Percentiles rank a stretch among this genome's conserved stretches.
Conservation (phyloP, 2,329 filamentous ascomycete genomes). For the Aspergillus sp. region DNA sequence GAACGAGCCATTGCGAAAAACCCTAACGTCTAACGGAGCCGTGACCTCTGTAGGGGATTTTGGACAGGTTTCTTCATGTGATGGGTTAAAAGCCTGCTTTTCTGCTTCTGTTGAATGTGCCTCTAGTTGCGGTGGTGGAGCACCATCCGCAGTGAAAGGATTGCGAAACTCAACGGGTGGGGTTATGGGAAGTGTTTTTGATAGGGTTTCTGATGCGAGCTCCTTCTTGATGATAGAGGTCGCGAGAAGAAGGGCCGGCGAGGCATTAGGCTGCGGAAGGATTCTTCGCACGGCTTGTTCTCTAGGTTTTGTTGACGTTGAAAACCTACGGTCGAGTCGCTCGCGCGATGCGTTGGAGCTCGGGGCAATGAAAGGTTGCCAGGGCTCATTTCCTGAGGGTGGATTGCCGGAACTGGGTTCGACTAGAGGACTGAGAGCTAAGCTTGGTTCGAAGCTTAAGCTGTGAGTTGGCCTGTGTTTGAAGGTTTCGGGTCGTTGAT, state of each 20-base stretch:
- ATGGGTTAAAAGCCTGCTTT: slow-evolving; percentile 15
- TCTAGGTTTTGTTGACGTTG: slow-evolving; percentile 36
- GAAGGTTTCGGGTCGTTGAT: slow-evolving; percentile 59
- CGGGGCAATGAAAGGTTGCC: slow-evolving; percentile 42
- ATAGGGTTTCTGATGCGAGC: slow-evolving; percentile 22
- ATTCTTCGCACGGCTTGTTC: slow-evolving; percentile 43
- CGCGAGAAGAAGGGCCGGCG: slow-evolving; percentile 52
- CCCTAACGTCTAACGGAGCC: slow-evolving; percentile 29
- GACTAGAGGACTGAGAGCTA: slow-evolving; percentile 12
- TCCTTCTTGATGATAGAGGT: slow-evolving; percentile 32
- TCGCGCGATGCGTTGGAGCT: slow-evolving; percentile 25
- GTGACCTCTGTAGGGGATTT: slow-evolving; percentile 21
- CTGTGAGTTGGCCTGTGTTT: slow-evolving; percentile 43
- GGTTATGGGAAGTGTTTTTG: slow-evolving; percentile 23
- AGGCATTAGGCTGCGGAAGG: slow-evolving; percentile 42
- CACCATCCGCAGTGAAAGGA: slow-evolving; percentile 27
- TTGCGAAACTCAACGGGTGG: slow-evolving; percentile 32
- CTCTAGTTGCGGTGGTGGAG: slow-evolving; percentile 8
- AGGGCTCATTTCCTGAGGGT: slow-evolving; percentile 23
- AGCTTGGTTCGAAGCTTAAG: slow-evolving; percentile 27
- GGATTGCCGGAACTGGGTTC: not conserved
- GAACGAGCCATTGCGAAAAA: slow-evolving; percentile 29
- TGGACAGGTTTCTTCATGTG: slow-evolving; percentile 24
- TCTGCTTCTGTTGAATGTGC: slow-evolving; percentile 14
- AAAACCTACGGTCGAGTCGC: slow-evolving; percentile 42